Evolutionary conservation across 2,329 filamentous ascomycete species (phyloP).

Genomic region (Xylariaceae sp.): DNA sequence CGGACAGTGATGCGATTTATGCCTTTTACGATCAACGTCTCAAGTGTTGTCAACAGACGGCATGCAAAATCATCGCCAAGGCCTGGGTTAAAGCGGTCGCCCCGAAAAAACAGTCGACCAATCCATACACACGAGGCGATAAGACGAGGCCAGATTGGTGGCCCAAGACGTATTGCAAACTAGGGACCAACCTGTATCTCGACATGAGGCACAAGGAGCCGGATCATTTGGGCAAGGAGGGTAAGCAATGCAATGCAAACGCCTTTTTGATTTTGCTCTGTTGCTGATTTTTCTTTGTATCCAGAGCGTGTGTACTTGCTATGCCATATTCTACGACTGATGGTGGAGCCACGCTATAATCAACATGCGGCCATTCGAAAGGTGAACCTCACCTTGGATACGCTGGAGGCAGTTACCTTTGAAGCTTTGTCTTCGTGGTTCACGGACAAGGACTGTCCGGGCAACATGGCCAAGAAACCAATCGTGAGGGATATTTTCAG

Average conservation of each 20-base stretch:
- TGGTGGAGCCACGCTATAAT: conserved; percentile 44
- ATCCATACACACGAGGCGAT: conserved; percentile 64
- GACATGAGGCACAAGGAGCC: conserved; percentile 65
- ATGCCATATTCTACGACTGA: conserved; percentile 54
- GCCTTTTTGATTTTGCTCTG: neutral
- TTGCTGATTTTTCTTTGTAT: neutral
- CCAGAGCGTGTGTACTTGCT: conserved; percentile 55
- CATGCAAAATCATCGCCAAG: conserved; percentile 68
- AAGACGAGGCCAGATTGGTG: conserved; percentile 62
- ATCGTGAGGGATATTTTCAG: conserved; percentile 58
- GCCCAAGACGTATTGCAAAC: conserved; percentile 46
- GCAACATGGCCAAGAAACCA: conserved; percentile 49
- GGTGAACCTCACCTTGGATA: conserved; percentile 47
- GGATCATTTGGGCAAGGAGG: conserved; percentile 64
- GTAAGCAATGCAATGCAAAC: conserved; percentile 36
- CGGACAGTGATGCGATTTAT: conserved; percentile 49
- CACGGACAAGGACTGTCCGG: conserved; percentile 46
- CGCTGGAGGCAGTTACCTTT: conserved; percentile 53
- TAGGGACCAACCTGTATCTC: conserved; percentile 42
- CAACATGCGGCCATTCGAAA: conserved; percentile 50
- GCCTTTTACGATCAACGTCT: conserved; percentile 58
- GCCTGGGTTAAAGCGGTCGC: conserved; percentile 71
- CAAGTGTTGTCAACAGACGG: conserved; percentile 62
- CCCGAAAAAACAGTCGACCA: conserved; percentile 70
- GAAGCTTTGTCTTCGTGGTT: conserved; percentile 56